These are phyloP conservation scores for Macrolepiota albuminosa DNA, from an alignment of 768 basidiomycete species.

Conservation along the genomic window DNA sequence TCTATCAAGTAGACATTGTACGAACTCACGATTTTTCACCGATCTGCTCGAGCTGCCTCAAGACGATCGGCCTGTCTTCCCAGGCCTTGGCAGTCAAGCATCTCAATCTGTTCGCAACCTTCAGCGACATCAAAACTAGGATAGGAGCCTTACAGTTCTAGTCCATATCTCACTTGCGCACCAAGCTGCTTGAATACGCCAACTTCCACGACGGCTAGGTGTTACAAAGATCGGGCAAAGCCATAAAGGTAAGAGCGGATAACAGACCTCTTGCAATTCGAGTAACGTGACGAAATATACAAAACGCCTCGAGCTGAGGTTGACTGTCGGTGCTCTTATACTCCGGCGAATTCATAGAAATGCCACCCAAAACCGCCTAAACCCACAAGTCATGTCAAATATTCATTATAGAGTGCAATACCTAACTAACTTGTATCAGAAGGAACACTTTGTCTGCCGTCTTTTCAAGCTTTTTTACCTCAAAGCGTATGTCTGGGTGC, in stretches of 20 bases:
- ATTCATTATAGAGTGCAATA: neutral
- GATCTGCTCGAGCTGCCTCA: constrained; percentile 85
- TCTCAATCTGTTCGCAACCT: constrained; percentile 48
- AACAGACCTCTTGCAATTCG: constrained; percentile 70
- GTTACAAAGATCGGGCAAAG: constrained; percentile 1
- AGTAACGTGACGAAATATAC: constrained; percentile 69
- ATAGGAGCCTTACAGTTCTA: constrained; percentile 59
- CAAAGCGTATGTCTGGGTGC: constrained; percentile 78
- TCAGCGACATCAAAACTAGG: neutral
- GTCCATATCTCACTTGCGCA: constrained; percentile 59
- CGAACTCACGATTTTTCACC: constrained; percentile 83
- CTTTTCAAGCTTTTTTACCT: constrained; percentile 63
- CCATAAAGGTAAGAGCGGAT: neutral
- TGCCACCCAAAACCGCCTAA: constrained; percentile 68
- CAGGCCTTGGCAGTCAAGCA: constrained; percentile 82
- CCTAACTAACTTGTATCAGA: constrained; percentile 60
- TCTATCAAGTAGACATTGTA: constrained; percentile 14
- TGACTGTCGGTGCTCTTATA: constrained; percentile 71
- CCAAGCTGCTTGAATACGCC: constrained; percentile 64
- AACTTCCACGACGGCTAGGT: constrained; percentile 71
- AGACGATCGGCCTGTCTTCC: constrained; percentile 82
- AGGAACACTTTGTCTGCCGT: constrained; percentile 77
- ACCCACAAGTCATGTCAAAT: neutral
- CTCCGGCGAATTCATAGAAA: constrained; percentile 64
- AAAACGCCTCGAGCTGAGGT: constrained; percentile 61